phyloP scores from a whole-genome alignment of 2,329 filamentous ascomycete species.

The Diaporthe aspalathi region DNA sequence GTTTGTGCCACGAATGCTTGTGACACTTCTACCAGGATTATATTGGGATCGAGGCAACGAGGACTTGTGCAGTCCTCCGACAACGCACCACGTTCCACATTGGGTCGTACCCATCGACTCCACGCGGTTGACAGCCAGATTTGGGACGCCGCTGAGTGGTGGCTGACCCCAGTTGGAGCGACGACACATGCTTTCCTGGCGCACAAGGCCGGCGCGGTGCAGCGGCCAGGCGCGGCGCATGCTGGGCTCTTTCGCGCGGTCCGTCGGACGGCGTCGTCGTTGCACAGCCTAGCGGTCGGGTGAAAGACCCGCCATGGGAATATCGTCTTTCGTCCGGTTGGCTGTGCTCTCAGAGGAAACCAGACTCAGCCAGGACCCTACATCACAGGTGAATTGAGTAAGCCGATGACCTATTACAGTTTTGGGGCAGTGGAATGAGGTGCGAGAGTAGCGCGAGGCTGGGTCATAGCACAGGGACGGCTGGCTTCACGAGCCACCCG shows the following conservation, averaged over 20 bases:
- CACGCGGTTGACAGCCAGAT: neutral
- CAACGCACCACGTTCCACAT: neutral
- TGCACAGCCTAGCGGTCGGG: conserved; percentile 32
- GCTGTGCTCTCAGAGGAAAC: conserved; percentile 61
- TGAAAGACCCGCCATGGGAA: conserved; percentile 16
- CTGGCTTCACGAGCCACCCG: conserved; percentile 35
- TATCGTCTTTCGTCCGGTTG: conserved; percentile 21
- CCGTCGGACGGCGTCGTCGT: conserved; percentile 18
- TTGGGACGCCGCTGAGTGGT: neutral
- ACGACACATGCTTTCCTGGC: neutral
- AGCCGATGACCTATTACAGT: conserved; percentile 36
- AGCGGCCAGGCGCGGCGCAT: neutral
- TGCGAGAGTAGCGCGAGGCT: conserved; percentile 30
- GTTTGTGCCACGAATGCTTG: neutral
- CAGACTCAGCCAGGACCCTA: conserved; percentile 71
- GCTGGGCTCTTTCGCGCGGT: conserved; percentile 4
- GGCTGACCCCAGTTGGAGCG: neutral
- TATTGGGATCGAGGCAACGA: neutral
- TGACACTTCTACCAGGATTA: neutral
- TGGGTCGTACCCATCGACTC: neutral
- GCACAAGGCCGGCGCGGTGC: conserved; percentile 4
- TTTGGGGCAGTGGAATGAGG: neutral
- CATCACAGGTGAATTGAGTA: conserved; percentile 42
- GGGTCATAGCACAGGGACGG: conserved; percentile 30
- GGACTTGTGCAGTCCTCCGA: neutral